phyloP scores from a whole-genome alignment of 768 basidiomycete genomes.

The Cubamyces lactineus region DNA sequence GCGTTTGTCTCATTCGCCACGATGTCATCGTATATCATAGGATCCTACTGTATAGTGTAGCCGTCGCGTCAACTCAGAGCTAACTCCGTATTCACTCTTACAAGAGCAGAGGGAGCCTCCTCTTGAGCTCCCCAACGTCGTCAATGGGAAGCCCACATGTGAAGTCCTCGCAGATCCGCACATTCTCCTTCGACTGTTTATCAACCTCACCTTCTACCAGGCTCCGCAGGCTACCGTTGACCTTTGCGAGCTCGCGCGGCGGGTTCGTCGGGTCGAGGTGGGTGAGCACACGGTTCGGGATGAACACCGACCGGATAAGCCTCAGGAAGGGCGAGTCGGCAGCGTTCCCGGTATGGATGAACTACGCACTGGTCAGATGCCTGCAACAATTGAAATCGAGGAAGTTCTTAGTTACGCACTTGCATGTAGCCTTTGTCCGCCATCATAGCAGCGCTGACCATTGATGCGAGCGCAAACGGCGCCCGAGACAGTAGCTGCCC shows the following conservation, averaged over 20 bases:
- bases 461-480: constrained; percentile 28
- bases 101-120: not conserved
- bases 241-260: constrained; percentile 26
- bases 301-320: constrained; percentile 20
- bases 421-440: constrained; percentile 27
- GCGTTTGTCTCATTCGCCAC: too few relatives aligned
- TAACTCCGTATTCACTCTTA: not conserved
- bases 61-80: not conserved
- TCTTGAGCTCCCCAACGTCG: constrained; percentile 27
- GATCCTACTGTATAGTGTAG: too few relatives aligned
- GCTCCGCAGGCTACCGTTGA: constrained; percentile 26
- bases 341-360: constrained; percentile 22
- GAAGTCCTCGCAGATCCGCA: constrained; percentile 33
- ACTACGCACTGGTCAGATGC: constrained; percentile 7
- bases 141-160: constrained; percentile 30
- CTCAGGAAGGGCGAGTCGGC: constrained; percentile 16
- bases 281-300: constrained; percentile 32
- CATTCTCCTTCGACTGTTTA: constrained; percentile 15
- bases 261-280: constrained; percentile 27
- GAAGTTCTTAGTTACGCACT: constrained; percentile 12
- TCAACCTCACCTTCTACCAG: constrained; percentile 17
- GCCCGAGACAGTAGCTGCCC: constrained; percentile 28
- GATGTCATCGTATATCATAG: too few relatives aligned
- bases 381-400: not conserved
- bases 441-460: constrained; percentile 27